Conservation (phyloP, 2,329 filamentous ascomycete species). For the Phialophora macrospora region DNA sequence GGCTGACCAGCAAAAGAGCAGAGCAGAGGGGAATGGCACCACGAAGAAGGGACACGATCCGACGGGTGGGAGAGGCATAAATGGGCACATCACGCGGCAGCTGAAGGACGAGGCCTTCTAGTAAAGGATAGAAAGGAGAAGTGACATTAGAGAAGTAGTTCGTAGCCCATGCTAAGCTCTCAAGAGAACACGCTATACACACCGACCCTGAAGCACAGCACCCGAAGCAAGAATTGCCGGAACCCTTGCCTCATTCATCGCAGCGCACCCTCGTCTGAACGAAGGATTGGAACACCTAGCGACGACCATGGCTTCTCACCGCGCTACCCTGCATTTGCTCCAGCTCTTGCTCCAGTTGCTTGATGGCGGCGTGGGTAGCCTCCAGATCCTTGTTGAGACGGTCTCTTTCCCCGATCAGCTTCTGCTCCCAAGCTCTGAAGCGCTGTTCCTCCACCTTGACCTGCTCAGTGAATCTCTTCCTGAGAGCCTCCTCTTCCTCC, state of each 20-base stretch:
- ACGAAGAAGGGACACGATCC: slow-evolving; percentile 29
- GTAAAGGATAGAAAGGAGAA: slow-evolving; percentile 15
- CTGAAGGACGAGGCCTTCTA: slow-evolving; percentile 26
- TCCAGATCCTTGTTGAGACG: slow-evolving; percentile 99
- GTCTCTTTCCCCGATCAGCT: slow-evolving; percentile 97
- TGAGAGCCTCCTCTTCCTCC: slow-evolving; percentile 96
- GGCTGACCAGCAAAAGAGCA: background rate
- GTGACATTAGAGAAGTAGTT: slow-evolving; percentile 36
- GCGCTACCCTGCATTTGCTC: slow-evolving; percentile 90
- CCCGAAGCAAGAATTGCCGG: slow-evolving; percentile 30
- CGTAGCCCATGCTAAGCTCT: slow-evolving; percentile 29
- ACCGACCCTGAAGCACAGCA: slow-evolving; percentile 14
- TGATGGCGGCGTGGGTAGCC: slow-evolving; percentile 83
- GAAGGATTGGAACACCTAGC: slow-evolving; percentile 59
- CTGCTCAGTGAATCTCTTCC: slow-evolving; percentile 99
- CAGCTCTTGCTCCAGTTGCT: slow-evolving; percentile 76
- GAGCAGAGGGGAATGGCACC: background rate
- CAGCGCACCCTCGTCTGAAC: background rate
- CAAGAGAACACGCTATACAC: slow-evolving; percentile 22
- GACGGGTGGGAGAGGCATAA: slow-evolving; percentile 37
- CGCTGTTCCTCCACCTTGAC: slow-evolving; percentile 99
- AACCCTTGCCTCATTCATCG: slow-evolving; percentile 18
- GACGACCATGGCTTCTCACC: slow-evolving; percentile 89
- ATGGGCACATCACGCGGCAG: slow-evolving; percentile 38
- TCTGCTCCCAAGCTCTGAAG: slow-evolving; percentile 99